Conservation (phyloP, 176 grass and related monocot genomes). For the Hsuehochloa calcarea region DNA sequence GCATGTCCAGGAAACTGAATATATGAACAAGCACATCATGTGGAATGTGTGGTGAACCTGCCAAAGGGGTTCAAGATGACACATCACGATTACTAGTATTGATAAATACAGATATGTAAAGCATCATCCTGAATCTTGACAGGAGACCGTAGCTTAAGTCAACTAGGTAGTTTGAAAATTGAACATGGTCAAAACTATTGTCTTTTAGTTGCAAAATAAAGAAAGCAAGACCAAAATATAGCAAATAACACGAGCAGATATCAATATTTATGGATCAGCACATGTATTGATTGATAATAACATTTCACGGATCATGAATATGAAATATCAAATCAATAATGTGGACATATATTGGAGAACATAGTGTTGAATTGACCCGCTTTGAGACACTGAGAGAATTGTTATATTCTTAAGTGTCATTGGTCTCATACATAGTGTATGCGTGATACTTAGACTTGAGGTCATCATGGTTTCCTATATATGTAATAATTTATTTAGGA, state of each 20-base stretch:
- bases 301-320: no score
- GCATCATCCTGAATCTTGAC: not conserved
- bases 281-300: no score
- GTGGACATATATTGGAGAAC: no score
- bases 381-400: no score
- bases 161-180: conserved; percentile 16
- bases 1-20: conserved; percentile 80
- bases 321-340: no score
- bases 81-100: not conserved
- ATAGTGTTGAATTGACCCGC: no score
- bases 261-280: no score
- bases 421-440: no score
- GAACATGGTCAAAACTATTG: not conserved
- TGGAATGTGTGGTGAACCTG: conserved; percentile 60
- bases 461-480: no score
- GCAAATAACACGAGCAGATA: not conserved
- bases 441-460: no score
- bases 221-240: not conserved
- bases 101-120: not conserved
- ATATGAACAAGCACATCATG: conserved; percentile 74
- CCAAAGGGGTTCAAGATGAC: conserved; percentile 26
- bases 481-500: no score
- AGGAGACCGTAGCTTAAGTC: not conserved
- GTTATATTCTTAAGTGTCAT: no score
- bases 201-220: not conserved